Conservation (phyloP, 1,284 basidiomycete genomes). For the Fistulina hepatica region DNA sequence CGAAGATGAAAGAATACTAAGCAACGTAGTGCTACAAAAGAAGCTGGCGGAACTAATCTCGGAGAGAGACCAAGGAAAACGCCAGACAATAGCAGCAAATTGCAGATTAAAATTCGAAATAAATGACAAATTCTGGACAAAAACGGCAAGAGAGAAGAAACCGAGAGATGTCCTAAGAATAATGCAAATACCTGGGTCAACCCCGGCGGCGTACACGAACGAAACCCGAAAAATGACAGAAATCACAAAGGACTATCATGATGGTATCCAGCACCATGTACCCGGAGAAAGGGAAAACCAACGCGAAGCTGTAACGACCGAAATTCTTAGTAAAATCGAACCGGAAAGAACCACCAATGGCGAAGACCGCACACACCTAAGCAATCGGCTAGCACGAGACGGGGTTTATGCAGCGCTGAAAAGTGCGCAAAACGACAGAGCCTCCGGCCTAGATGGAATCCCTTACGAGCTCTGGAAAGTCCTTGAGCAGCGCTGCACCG, state of each 20-base stretch:
- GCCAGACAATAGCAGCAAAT: too few species aligned
- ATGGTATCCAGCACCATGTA: conserved; percentile 3
- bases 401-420: conserved; percentile 4
- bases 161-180: conserved; percentile 6
- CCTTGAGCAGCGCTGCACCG: conserved; percentile 2
- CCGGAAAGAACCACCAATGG: background rate
- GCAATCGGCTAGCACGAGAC: background rate
- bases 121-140: conserved; percentile 6
- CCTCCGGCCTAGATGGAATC: conserved; percentile 7
- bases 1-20: too few species aligned
- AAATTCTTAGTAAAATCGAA: background rate
- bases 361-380: background rate
- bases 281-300: background rate
- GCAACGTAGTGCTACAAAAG: too few species aligned
- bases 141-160: conserved; percentile 11
- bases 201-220: conserved; percentile 2
- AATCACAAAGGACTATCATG: conserved; percentile 9
- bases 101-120: too few species aligned
- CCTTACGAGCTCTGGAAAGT: conserved; percentile 4
- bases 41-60: too few species aligned
- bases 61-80: too few species aligned
- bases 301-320: background rate
- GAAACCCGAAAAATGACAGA: conserved; percentile 13
- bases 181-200: conserved; percentile 3
- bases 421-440: background rate